Base-by-base conservation (phyloP, 2,329 filamentous ascomycete genomes). In the Magnaporthiopsis poae region DNA sequence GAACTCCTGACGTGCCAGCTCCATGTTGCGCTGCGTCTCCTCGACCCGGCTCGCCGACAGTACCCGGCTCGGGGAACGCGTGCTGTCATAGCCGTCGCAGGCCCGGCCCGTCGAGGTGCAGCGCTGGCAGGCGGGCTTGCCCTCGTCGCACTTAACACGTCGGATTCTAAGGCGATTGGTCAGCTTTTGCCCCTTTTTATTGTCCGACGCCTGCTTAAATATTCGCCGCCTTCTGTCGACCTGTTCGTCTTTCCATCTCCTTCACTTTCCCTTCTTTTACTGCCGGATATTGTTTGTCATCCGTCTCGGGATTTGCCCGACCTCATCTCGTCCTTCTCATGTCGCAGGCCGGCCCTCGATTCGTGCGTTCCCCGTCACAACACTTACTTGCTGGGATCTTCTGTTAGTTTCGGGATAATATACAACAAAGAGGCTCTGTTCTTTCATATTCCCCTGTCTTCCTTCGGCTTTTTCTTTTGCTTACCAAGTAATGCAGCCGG, bases 401-500 rank as follows among this genome's bases (percentile, higher is more conserved):
- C n/a, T 52, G 33, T 65, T 3, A 60, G 29, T 35, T 67, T 69
- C 46, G 71, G 69, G 67, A 56, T 60, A 39, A 3, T 33, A 39
- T 3, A 56, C 46, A n/a, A 8, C 5, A 25, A 25, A n/a, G n/a
- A 13, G 8, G 46, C 46, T 11, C 3, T 56, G 1, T n/a, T 56
- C 46, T 21, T 56, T 25, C 7, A 11, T 25, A 9, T 56, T 52
- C 5, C 5, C 2, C 39, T 5, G 39, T 52, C 39, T 52, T 52
- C 39, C 11, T 52, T 21, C 21, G 18, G 39, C 5, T 18, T 5
- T 35, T 21, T 52, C 12, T n/a, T 18, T 56, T 59, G 64, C 77
- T 70, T 68, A 78, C 77, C 77, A 79, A 60, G 77, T 79, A 25
- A 78, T 75, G 69, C 77, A 79, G 18, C 77, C 77, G 3, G 77